phyloP scores from a whole-genome alignment of 2,329 filamentous ascomycete genomes.

The Fusarium abutilonis region DNA sequence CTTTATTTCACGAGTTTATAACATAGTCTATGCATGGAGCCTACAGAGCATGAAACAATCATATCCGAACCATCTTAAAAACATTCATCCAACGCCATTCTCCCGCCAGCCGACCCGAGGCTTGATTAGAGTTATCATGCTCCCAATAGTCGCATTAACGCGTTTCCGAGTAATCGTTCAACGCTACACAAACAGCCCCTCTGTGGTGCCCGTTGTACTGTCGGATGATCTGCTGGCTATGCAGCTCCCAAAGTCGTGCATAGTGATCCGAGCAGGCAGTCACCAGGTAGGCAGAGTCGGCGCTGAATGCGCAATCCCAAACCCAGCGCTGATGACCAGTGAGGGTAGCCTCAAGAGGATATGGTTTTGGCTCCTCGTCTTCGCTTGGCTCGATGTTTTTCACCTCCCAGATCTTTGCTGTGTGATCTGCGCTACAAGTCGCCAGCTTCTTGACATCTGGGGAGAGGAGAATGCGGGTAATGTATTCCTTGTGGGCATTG shows the following conservation, averaged over 20 bases:
- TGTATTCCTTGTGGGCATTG: conserved; percentile 89
- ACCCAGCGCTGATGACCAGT: conserved; percentile 95
- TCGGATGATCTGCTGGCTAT: conserved; percentile 86
- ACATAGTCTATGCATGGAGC: conserved; percentile 11
- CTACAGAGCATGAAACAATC: conserved; percentile 9
- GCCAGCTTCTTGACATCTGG: conserved; percentile 94
- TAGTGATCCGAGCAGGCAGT: conserved; percentile 96
- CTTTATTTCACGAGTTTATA: conserved; percentile 1
- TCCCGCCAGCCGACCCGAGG: conserved; percentile 15
- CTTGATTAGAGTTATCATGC: conserved; percentile 21
- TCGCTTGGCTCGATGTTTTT: conserved; percentile 69
- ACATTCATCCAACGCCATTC: conserved; percentile 40
- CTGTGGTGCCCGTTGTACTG: conserved; percentile 96
- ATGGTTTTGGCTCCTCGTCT: conserved; percentile 64
- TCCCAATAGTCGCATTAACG: conserved; percentile 46
- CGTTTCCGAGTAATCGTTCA: conserved; percentile 83
- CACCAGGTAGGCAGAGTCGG: conserved; percentile 91
- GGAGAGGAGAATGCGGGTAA: conserved; percentile 89
- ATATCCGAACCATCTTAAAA: conserved; percentile 26
- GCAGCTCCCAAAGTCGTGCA: conserved; percentile 88
- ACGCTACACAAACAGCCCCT: conserved; percentile 88
- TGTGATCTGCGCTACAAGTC: conserved; percentile 92
- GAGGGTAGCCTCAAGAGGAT: conserved; percentile 85
- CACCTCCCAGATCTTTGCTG: conserved; percentile 96
- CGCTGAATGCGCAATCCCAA: conserved; percentile 96